Base-by-base conservation (phyloP, 306 rosid genomes). In the Medicago arabica region DNA sequence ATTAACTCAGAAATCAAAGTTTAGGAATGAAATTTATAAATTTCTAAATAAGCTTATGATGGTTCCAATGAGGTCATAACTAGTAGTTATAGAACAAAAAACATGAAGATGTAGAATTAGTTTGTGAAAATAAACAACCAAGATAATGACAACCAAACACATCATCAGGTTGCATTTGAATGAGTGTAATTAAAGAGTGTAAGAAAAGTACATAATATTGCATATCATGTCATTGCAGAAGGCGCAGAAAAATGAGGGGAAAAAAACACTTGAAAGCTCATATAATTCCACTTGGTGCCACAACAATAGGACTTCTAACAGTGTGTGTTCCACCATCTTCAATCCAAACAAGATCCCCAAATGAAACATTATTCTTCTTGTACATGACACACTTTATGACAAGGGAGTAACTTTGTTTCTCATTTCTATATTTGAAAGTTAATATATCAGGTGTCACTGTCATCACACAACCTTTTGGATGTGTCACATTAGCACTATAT, bases 231-330 rank as follows among this genome's bases (percentile, higher is more conserved):
- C 53, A 1, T 47, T 47, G 53, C 53, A 13, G 7, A 14, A 14
- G 17, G 53, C 14, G 53, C 53, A 47, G 31, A 25, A 66, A 39
- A 75, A 64, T 1, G 25, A 61, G 11, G 7, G 3, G 49, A 54
- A 9, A 12, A 5, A 41, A 66, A 67, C 18, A 64, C 31, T 12
- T 61, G 2, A n/a, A 1, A 61, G 21, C 39, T 39, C 16, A 21
- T n/a, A 64, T 58, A 34, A 64, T 41, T 79, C 53, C 83, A 44
- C 9, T 53, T 44, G 78, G 57, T 64, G 53, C 78, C 38, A 76
- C 78, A 21, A 82, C 77, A 60, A 82, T 78, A 15, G 86, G 86
- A 43, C 83, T 82, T 58, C 82, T 73, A 38, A 78, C 86, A 6
- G 11, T 68, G 9, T 74, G 74, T n/a, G 5, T 0, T 14, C 74